phyloP scores from a whole-genome alignment of 352 stramenopile genomes.

The Pelagophyceae sp. region DNA sequence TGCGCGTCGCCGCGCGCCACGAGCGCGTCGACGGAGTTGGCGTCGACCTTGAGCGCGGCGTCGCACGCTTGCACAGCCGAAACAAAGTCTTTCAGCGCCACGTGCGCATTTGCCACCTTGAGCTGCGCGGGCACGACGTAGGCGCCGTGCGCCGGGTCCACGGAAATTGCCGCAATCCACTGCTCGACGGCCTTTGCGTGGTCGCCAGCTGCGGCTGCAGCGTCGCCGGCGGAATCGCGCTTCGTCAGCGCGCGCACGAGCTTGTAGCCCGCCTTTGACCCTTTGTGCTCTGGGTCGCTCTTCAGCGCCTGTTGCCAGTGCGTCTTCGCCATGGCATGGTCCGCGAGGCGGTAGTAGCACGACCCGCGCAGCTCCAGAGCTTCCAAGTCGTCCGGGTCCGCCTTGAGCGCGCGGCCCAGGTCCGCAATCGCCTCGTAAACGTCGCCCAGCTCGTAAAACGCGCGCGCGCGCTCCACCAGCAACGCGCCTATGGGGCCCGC shows the following conservation, averaged over 20 bases:
- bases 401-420: slow-evolving; percentile 53
- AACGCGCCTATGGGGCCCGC: background rate
- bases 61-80: slow-evolving; percentile 14
- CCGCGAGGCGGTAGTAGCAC: slow-evolving; percentile 52
- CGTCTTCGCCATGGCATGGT: slow-evolving; percentile 52
- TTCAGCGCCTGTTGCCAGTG: slow-evolving; percentile 61
- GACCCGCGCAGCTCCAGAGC: slow-evolving; percentile 50
- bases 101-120: slow-evolving; percentile 16
- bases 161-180: background rate
- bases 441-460: slow-evolving; percentile 18
- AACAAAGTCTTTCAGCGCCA: slow-evolving; percentile 2
- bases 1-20: slow-evolving; percentile 10
- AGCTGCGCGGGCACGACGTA: background rate
- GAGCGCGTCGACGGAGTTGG: slow-evolving; percentile 12
- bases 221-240: slow-evolving; percentile 48
- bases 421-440: slow-evolving; percentile 50
- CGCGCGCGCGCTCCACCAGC: slow-evolving; percentile 17
- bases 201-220: slow-evolving; percentile 27
- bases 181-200: slow-evolving; percentile 2
- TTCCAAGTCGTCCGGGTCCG: slow-evolving; percentile 49
- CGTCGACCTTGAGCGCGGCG: slow-evolving; percentile 4
- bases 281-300: slow-evolving; percentile 60
- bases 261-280: slow-evolving; percentile 55
- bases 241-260: slow-evolving; percentile 50
- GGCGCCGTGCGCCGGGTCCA: slow-evolving; percentile 22